Conservation (phyloP, 768 basidiomycete species). For the Thelephora ganbajun region DNA sequence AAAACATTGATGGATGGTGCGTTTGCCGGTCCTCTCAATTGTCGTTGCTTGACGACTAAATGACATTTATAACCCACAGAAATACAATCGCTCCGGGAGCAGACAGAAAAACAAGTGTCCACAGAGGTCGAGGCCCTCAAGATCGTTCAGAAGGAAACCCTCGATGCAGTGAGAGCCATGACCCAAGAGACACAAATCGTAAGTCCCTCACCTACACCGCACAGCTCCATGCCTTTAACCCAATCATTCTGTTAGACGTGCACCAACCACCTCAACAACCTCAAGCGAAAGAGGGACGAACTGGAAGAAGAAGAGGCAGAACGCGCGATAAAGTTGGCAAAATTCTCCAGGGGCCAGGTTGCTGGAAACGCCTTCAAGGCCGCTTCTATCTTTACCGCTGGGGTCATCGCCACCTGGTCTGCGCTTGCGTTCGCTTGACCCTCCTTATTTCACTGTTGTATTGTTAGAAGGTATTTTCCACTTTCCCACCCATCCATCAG, state of each 20-base stretch:
- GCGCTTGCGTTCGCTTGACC: conserved; percentile 48
- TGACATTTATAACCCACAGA: conserved; percentile 2
- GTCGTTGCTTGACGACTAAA: conserved; percentile 22
- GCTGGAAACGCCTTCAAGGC: conserved; percentile 27
- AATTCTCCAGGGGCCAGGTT: conserved; percentile 5
- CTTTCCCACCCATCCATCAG: no score
- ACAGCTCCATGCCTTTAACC: conserved; percentile 12
- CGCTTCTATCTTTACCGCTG: conserved; percentile 46
- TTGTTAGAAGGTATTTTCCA: no score
- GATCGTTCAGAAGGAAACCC: conserved; percentile 24
- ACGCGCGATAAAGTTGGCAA: neutral
- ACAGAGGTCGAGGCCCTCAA: conserved; percentile 31
- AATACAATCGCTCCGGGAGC: conserved; percentile 12
- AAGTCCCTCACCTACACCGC: conserved; percentile 3
- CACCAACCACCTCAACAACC: conserved; percentile 5
- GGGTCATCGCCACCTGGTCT: conserved; percentile 62
- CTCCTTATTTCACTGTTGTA: conserved; percentile 5
- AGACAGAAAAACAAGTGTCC: conserved; percentile 30
- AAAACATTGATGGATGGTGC: neutral
- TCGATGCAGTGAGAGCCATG: conserved; percentile 20
- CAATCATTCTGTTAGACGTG: conserved; percentile 8
- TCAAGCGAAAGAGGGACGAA: conserved; percentile 50
- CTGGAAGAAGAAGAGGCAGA: conserved; percentile 5
- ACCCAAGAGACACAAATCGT: conserved; percentile 5
- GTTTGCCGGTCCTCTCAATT: neutral